These are phyloP conservation scores for Osmozyma mogii DNA, from an alignment of 805 yeast genomes.

Conservation along the genomic window DNA sequence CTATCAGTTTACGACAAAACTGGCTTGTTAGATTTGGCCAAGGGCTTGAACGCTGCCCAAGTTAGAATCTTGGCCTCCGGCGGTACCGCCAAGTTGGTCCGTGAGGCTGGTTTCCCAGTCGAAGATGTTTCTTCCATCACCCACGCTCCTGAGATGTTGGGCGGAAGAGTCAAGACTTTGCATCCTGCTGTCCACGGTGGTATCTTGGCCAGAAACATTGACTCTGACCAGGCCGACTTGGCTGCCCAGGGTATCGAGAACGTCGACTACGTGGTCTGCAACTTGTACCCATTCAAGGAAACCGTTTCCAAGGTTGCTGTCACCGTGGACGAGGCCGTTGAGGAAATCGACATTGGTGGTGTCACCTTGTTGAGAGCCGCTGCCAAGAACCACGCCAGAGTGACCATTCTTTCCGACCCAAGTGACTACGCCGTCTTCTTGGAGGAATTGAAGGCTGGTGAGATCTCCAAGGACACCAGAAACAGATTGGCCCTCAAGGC, in stretches of 20 bases:
- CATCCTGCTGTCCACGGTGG: slow-evolving; percentile 99
- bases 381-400: slow-evolving; percentile 96
- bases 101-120: slow-evolving; percentile 97
- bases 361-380: slow-evolving; percentile 97
- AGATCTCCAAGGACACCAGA: slow-evolving; percentile 63
- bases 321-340: slow-evolving; percentile 95
- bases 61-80: slow-evolving; percentile 95
- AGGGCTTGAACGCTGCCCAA: slow-evolving; percentile 81
- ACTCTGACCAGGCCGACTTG: slow-evolving; percentile 83
- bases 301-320: slow-evolving; percentile 93
- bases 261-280: slow-evolving; percentile 95
- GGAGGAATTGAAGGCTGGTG: slow-evolving; percentile 69
- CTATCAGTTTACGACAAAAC: slow-evolving; percentile 96
- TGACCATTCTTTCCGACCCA: slow-evolving; percentile 92
- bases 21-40: slow-evolving; percentile 90
- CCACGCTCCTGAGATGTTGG: slow-evolving; percentile 98
- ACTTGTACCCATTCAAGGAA: slow-evolving; percentile 96
- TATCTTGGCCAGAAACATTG: slow-evolving; percentile 89
- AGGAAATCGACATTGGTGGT: slow-evolving; percentile 96
- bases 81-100: slow-evolving; percentile 88
- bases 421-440: slow-evolving; percentile 83
- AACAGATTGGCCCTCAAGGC: slow-evolving; percentile 90
- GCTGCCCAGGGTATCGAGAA: slow-evolving; percentile 85
- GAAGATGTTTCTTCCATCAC: slow-evolving; percentile 93
- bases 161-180: slow-evolving; percentile 96